Conservation (phyloP, 257 asterid species). For the Solanum virginianum region DNA sequence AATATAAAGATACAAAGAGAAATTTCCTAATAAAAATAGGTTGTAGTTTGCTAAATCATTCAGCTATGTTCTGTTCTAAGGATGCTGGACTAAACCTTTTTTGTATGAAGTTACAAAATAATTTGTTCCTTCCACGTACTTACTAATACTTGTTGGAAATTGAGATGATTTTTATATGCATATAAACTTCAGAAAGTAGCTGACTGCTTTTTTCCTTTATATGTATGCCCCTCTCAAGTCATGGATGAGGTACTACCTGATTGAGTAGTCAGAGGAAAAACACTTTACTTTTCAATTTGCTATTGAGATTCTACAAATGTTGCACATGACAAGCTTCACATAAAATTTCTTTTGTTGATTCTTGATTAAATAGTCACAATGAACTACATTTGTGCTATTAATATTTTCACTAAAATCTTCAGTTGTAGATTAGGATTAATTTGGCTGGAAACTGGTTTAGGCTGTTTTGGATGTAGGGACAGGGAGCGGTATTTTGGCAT, state of each 20-base stretch:
- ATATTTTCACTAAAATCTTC: neutral
- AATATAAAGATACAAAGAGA: neutral
- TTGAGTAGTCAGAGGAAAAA: neutral
- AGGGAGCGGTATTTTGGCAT: conserved; percentile 95
- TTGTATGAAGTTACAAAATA: neutral
- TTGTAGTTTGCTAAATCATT: neutral
- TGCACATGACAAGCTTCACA: neutral
- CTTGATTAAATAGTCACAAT: neutral
- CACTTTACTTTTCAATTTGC: neutral
- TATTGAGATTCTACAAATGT: neutral
- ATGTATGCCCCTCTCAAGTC: neutral
- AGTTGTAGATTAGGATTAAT: conserved; percentile 16
- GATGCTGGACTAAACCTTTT: neutral
- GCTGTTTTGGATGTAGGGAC: conserved; percentile 93
- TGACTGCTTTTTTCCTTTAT: neutral
- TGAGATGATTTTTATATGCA: neutral
- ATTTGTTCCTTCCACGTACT: neutral
- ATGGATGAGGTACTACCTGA: neutral
- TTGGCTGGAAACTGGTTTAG: conserved; percentile 15
- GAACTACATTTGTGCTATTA: neutral
- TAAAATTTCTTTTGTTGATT: neutral
- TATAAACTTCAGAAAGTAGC: neutral
- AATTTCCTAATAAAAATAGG: neutral
- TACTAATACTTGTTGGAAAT: neutral
- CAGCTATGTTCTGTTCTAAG: neutral